Evolutionary conservation across 805 yeast genomes (phyloP), one percentile per base, ranked within the genome.

Genomic region (Suhomyces sp.): DNA sequence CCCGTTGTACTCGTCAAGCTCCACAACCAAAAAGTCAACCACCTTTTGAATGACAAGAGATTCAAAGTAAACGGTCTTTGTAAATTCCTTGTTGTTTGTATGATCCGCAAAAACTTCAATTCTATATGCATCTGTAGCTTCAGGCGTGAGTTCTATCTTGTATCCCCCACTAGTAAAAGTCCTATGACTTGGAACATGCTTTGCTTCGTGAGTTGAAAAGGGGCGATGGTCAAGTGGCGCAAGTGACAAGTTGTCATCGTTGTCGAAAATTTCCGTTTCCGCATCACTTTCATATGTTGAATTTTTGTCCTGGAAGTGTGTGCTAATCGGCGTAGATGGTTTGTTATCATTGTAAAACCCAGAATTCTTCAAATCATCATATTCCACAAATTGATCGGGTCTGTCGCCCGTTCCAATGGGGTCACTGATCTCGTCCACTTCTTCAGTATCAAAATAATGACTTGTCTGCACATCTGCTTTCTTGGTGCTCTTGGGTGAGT

Each of bases 181-280:
- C n/a, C n/a, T n/a, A 11, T 25, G 28, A 13, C 13, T 18, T 11
- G 13, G 28, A 7, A 25, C 32, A 16, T 19, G 25, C 11, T 31
- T 28, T 10, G 12, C 21, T 19, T 36, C 29, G 23, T 29, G 23
- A 20, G 26, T 35, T 8, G 28, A 12, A 5, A 30, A 13, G 19
- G 31, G 13, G 13, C 25, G 20, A 11, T 20, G 17, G 12, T 25
- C 35, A 5, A 32, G 24, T 4, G 35, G 35, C 14, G 18, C 28
- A 19, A 19, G 17, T n/a, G n/a, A n/a, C 19, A 23, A 20, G 22
- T 11, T 15, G 11, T 28, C 31, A 14, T 19, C 19, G n/a, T 28
- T 11, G n/a, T 33, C 36, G 12, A 49, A 42, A 1, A 53, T 40
- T 6, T 56, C 56, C 2, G 64, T 60, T 39, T 60, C 63, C 1